These are phyloP conservation scores for Monilinia fructicola DNA, from an alignment of 2,329 filamentous ascomycete species.

Conservation along the genomic window DNA sequence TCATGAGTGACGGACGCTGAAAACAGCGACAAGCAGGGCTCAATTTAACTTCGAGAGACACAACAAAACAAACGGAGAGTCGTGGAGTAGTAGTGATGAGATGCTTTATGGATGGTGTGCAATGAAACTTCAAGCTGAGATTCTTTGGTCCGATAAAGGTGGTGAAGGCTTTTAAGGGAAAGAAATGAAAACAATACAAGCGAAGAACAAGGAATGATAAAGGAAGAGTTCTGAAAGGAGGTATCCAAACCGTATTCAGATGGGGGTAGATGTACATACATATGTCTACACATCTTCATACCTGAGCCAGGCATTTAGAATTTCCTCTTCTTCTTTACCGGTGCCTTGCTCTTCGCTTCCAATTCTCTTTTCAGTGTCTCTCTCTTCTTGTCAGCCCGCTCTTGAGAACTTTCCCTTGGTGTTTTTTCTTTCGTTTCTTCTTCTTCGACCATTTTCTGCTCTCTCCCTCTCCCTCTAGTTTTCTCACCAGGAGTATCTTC, in stretches of 20 bases:
- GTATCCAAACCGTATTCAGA: neutral
- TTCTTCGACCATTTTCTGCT: slow-evolving; percentile 25
- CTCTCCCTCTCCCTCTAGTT: slow-evolving; percentile 27
- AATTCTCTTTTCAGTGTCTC: slow-evolving; percentile 37
- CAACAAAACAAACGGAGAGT: neutral
- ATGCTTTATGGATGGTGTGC: neutral
- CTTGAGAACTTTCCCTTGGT: slow-evolving; percentile 36
- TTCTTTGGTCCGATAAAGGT: neutral
- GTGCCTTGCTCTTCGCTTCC: slow-evolving; percentile 38
- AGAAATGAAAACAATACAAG: neutral
- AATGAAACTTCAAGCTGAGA: slow-evolving; percentile 6
- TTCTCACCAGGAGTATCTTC: slow-evolving; percentile 15
- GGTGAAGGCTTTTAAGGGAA: too few relatives aligned
- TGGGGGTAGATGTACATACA: slow-evolving; percentile 1
- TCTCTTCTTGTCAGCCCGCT: slow-evolving; percentile 39
- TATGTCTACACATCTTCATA: slow-evolving; percentile 9
- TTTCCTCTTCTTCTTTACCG: slow-evolving; percentile 41
- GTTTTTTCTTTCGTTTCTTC: slow-evolving; percentile 20
- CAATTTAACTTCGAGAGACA: neutral
- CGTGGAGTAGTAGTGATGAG: neutral
- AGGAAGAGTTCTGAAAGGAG: neutral
- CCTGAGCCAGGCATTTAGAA: slow-evolving; percentile 33
- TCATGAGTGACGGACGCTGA: neutral
- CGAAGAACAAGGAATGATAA: neutral
- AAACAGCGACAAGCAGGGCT: neutral